A percentile compares a stretch with the other conserved stretches of the same genome.
Evolutionary conservation across 805 yeast species (phyloP).

Genomic region (Suhomyces kilbournensis): DNA sequence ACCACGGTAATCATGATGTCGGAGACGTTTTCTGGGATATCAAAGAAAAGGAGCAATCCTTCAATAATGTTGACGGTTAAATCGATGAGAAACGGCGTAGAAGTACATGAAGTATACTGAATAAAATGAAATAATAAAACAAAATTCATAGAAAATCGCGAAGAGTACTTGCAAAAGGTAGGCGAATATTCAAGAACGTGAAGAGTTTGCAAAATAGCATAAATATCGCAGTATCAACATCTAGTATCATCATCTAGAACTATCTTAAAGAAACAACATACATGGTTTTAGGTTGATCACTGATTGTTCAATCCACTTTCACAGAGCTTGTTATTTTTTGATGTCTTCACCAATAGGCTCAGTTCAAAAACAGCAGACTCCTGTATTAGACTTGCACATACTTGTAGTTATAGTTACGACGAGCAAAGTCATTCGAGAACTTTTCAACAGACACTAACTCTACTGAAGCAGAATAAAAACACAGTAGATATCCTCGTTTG

Average conservation of each 20-base stretch:
- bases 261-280: no score
- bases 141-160: background rate
- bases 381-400: no score
- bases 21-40: conserved; percentile 89
- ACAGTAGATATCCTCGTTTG: background rate
- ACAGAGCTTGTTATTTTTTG: background rate
- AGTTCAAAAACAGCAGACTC: background rate
- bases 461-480: no score
- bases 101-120: background rate
- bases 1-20: conserved; percentile 92
- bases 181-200: background rate
- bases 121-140: background rate
- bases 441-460: background rate
- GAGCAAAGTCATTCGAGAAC: background rate
- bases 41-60: conserved; percentile 83
- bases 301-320: background rate
- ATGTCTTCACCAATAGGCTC: background rate
- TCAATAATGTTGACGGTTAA: conserved; percentile 68
- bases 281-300: background rate
- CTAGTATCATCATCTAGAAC: no score
- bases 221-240: no score
- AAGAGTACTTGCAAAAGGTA: background rate
- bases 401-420: background rate
- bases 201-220: no score
- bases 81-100: background rate